These are phyloP conservation scores for Biscutella laevigata DNA, from an alignment of 441 rosid species.

Conservation along the genomic window DNA sequence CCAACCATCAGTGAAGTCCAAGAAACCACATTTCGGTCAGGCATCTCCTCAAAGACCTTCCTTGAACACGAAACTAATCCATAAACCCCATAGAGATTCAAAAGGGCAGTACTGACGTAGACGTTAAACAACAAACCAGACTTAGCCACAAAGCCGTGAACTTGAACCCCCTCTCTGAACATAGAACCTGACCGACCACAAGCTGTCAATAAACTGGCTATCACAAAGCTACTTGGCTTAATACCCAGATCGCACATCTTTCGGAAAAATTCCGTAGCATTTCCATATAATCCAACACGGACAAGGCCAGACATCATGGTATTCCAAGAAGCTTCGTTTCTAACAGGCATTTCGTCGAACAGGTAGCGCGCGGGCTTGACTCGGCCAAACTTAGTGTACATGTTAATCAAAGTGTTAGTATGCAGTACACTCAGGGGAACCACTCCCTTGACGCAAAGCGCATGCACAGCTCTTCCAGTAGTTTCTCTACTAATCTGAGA, in stretches of 20 bases:
- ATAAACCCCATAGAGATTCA: conserved; percentile 67
- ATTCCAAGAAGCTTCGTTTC: conserved; percentile 73
- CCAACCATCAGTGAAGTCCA: conserved; percentile 92
- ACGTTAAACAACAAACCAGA: conserved; percentile 54
- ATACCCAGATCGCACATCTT: conserved; percentile 38
- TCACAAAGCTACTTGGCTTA: conserved; percentile 46
- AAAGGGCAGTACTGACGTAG: conserved; percentile 65
- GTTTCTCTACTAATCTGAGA: conserved; percentile 46
- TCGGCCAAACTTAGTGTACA: conserved; percentile 54
- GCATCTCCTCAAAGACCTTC: conserved; percentile 77
- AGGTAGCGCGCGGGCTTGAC: conserved; percentile 41
- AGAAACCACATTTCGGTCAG: conserved; percentile 64
- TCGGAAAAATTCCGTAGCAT: conserved; percentile 37
- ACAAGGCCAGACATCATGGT: conserved; percentile 67
- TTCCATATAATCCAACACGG: conserved; percentile 36
- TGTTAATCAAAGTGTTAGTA: conserved; percentile 35
- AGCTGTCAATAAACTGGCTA: conserved; percentile 69
- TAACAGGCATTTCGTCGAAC: conserved; percentile 61
- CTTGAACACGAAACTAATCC: conserved; percentile 40
- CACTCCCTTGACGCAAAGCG: conserved; percentile 52
- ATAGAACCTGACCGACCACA: conserved; percentile 58
- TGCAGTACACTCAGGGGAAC: conserved; percentile 34
- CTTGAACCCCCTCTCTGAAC: conserved; percentile 59
- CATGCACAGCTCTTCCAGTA: conserved; percentile 66
- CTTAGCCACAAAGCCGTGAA: conserved; percentile 52